Evolutionary conservation across 306 rosid genomes (phyloP).

Genomic region (Cucumis cinereus): DNA sequence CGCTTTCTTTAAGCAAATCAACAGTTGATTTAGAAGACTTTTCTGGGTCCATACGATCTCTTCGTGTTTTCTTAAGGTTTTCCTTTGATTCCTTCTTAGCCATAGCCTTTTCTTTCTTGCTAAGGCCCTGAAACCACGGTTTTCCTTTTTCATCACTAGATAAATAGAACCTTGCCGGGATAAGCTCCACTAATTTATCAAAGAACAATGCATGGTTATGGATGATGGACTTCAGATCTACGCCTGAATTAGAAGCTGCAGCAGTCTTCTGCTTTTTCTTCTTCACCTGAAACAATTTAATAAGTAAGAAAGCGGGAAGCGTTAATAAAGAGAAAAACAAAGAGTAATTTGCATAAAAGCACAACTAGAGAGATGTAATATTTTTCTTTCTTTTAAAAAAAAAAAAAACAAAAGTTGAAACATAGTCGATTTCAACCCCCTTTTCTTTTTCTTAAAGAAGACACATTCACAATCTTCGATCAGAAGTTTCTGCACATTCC

Average conservation of each 20-base stretch:
- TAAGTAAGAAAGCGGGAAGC: not conserved
- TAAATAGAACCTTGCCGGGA: slow-evolving; percentile 73
- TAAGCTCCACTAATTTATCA: slow-evolving; percentile 66
- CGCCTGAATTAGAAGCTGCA: slow-evolving; percentile 1
- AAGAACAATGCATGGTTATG: slow-evolving; percentile 49
- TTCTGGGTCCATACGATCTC: slow-evolving; percentile 59
- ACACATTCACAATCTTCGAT: too few relatives aligned
- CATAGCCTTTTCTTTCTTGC: slow-evolving; percentile 40
- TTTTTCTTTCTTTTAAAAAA: not conserved
- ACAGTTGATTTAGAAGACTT: slow-evolving; percentile 54
- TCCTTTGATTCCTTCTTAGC: slow-evolving; percentile 60
- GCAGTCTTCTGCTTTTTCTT: slow-evolving; percentile 26
- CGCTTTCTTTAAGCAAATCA: slow-evolving; percentile 42
- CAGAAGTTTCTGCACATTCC: not conserved
- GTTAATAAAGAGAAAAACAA: not conserved
- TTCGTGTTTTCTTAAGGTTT: slow-evolving; percentile 59
- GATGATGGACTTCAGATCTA: slow-evolving; percentile 37
- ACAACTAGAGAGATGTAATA: not conserved
- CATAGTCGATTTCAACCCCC: not conserved
- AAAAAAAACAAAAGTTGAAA: not conserved
- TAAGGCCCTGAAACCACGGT: slow-evolving; percentile 84
- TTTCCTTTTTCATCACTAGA: slow-evolving; percentile 43
- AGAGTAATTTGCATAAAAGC: not conserved
- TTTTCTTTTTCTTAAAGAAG: not conserved
- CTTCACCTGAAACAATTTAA: slow-evolving; percentile 27